Conservation (phyloP, 331 rosid species). For the Spiraea crenata region DNA sequence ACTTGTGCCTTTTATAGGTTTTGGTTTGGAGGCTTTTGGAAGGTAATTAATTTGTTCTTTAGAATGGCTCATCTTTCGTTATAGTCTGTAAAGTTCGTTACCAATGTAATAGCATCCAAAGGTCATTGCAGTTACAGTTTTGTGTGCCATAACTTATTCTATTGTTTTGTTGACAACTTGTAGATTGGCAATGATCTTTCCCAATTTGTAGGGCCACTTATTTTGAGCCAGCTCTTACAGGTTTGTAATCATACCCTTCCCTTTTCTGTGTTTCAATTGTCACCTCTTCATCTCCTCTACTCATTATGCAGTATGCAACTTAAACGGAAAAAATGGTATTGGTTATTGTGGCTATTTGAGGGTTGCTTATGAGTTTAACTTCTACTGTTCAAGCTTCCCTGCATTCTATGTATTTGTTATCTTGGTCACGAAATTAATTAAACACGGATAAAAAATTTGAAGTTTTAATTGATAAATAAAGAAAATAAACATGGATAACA, state of each 20-base stretch:
- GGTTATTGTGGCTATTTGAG: conserved; percentile 4
- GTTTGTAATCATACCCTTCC: conserved; percentile 35
- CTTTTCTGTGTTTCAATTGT: neutral
- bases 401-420: neutral
- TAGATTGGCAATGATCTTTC: conserved; percentile 86
- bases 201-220: conserved; percentile 84
- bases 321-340: neutral
- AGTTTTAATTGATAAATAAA: neutral
- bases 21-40: conserved; percentile 97
- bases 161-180: conserved; percentile 32
- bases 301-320: neutral
- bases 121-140: neutral
- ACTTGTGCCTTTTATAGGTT: conserved; percentile 54
- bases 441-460: neutral
- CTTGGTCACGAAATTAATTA: conserved; percentile 4
- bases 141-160: neutral
- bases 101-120: neutral
- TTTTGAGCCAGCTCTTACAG: conserved; percentile 75
- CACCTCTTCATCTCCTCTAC: neutral
- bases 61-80: neutral
- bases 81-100: neutral
- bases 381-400: neutral
- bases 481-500: neutral
- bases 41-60: conserved; percentile 47
- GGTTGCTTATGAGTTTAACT: neutral